phyloP scores from a whole-genome alignment of 169 alveolate species.

The Cryptosporidium canis region DNA sequence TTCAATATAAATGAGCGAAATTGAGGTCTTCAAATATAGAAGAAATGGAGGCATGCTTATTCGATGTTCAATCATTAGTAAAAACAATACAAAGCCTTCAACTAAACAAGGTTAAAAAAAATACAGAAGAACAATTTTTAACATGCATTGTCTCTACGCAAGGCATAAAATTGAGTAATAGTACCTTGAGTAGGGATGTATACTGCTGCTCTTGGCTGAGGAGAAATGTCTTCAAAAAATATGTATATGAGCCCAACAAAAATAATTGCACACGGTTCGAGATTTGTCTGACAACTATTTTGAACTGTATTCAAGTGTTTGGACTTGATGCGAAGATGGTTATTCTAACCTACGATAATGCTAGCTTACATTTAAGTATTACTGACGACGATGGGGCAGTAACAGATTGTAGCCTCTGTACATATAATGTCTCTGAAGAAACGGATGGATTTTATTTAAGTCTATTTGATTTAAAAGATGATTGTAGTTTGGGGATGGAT shows the following conservation, averaged over 20 bases:
- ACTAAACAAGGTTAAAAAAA: conserved; percentile 31
- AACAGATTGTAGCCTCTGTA: conserved; percentile 55
- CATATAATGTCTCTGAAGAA: conserved; percentile 43
- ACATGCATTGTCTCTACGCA: conserved; percentile 25
- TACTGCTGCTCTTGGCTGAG: conserved; percentile 62
- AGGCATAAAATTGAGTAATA: conserved; percentile 57
- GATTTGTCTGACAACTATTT: not conserved
- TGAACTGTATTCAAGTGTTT: conserved; percentile 64
- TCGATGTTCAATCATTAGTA: conserved; percentile 31
- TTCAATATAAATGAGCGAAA: not conserved
- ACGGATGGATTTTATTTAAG: not conserved
- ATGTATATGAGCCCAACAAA: not conserved
- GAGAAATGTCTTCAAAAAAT: conserved; percentile 16
- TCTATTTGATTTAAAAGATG: not conserved
- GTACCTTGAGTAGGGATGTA: conserved; percentile 54
- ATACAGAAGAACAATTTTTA: conserved; percentile 50
- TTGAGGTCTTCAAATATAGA: not conserved
- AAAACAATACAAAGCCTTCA: conserved; percentile 63
- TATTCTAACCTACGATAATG: conserved; percentile 45
- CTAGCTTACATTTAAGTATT: conserved; percentile 38
- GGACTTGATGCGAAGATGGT: conserved; percentile 59
- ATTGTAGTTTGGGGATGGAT: not conserved
- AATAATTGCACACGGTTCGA: not conserved
- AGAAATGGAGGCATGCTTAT: conserved; percentile 56
- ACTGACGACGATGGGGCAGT: conserved; percentile 68